Percentiles rank a stretch among this genome's conserved stretches.
Evolutionary conservation across 2,329 filamentous ascomycete genomes (phyloP).

Genomic region (Lizonia empirigonia): DNA sequence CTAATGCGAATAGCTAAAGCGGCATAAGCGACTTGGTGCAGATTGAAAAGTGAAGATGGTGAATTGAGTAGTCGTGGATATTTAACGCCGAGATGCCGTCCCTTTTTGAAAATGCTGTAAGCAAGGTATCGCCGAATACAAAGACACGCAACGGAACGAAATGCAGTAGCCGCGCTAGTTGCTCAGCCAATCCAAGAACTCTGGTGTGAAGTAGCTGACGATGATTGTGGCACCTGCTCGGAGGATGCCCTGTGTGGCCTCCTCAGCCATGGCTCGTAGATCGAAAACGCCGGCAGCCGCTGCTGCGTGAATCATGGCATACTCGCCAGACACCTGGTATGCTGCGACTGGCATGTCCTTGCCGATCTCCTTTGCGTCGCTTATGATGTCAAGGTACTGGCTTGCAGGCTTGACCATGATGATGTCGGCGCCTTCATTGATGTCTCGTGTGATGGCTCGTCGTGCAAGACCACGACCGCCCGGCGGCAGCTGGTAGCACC

Average conservation of each 20-base stretch:
- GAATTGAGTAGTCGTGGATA: conserved; percentile 11
- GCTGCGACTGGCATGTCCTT: conserved; percentile 91
- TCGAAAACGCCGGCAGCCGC: conserved; percentile 97
- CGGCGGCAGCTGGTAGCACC: conserved; percentile 95
- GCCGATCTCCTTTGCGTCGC: conserved; percentile 92
- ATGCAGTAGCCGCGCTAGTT: conserved; percentile 23
- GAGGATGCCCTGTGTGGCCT: conserved; percentile 91
- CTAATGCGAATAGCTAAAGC: background rate
- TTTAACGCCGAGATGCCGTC: conserved; percentile 12
- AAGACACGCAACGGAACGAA: background rate
- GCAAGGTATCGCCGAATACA: conserved; percentile 9
- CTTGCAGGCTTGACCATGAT: conserved; percentile 99
- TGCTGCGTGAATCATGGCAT: conserved; percentile 94
- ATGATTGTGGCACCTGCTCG: conserved; percentile 92
- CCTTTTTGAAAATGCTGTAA: conserved; percentile 12
- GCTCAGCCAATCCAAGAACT: conserved; percentile 67
- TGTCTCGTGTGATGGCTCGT: conserved; percentile 86
- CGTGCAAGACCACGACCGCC: conserved; percentile 90
- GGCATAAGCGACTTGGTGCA: background rate
- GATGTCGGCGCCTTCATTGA: conserved; percentile 91
- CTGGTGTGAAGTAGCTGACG: conserved; percentile 91
- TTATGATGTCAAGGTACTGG: conserved; percentile 96
- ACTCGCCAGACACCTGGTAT: conserved; percentile 97
- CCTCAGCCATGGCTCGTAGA: conserved; percentile 90
- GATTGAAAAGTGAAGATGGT: background rate